A percentile compares a stretch with the other conserved stretches of the same genome.
Conservation (phyloP, 441 rosid genomes). For the Pelargonium citronellum region DNA sequence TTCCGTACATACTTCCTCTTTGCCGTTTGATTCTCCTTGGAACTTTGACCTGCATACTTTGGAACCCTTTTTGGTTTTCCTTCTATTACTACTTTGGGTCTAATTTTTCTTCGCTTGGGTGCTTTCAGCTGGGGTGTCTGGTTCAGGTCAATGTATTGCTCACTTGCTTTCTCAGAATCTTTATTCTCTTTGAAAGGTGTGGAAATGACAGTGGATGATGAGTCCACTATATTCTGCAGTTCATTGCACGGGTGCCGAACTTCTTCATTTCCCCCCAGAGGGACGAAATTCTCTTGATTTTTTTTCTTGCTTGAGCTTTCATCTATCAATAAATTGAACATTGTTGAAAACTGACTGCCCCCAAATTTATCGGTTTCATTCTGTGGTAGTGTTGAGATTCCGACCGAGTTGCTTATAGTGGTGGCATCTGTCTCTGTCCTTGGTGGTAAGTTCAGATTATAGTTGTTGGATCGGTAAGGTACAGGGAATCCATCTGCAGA, state of each 20-base stretch:
- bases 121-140: constrained; percentile 68
- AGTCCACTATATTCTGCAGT: constrained; percentile 39
- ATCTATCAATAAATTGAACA: constrained; percentile 5
- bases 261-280: constrained; percentile 23
- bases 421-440: constrained; percentile 38
- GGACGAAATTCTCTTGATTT: constrained; percentile 25
- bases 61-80: constrained; percentile 53
- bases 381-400: constrained; percentile 32
- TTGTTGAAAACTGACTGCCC: constrained; percentile 19
- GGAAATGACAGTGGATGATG: constrained; percentile 39
- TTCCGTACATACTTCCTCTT: constrained; percentile 25
- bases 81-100: constrained; percentile 75
- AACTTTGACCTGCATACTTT: constrained; percentile 32
- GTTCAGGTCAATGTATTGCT: constrained; percentile 37
- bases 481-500: constrained; percentile 48
- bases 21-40: constrained; percentile 16
- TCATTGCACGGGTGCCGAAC: constrained; percentile 22
- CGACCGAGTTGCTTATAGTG: constrained; percentile 29
- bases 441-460: constrained; percentile 44
- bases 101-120: constrained; percentile 66
- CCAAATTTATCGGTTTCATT: constrained; percentile 27
- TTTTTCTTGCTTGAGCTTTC: constrained; percentile 29
- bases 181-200: constrained; percentile 29
- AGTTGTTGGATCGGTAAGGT: constrained; percentile 30
- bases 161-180: constrained; percentile 25